Evolutionary conservation across 169 alveolate genomes (phyloP).

Genomic region (Haemoproteus tartakovskyi): DNA sequence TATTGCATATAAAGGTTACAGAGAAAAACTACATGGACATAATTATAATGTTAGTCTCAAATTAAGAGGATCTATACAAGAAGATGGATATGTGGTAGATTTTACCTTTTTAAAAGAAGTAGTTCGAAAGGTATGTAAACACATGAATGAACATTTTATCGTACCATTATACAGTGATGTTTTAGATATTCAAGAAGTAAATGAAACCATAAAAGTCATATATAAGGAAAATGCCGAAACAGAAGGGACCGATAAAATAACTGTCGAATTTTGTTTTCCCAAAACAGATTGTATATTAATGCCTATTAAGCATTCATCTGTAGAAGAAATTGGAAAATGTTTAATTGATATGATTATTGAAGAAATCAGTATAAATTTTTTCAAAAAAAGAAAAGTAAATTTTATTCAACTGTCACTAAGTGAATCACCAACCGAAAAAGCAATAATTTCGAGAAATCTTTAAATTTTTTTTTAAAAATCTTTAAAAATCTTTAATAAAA

Average conservation of each 20-base stretch:
- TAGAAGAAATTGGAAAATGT: slow-evolving; percentile 51
- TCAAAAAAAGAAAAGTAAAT: slow-evolving; percentile 16
- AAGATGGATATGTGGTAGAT: slow-evolving; percentile 64
- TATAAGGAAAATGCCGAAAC: slow-evolving; percentile 55
- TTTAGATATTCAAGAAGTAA: slow-evolving; percentile 33
- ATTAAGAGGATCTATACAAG: slow-evolving; percentile 41
- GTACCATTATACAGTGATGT: slow-evolving; percentile 60
- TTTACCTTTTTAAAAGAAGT: slow-evolving; percentile 34
- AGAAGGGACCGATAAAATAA: slow-evolving; percentile 44
- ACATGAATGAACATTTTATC: slow-evolving; percentile 51
- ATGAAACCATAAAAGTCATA: slow-evolving; percentile 23
- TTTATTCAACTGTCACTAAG: slow-evolving; percentile 38
- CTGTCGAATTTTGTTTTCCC: slow-evolving; percentile 52
- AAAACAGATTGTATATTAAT: slow-evolving; percentile 32
- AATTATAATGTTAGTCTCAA: slow-evolving; percentile 59
- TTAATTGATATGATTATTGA: slow-evolving; percentile 26
- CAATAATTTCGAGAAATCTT: slow-evolving; percentile 11
- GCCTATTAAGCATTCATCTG: slow-evolving; percentile 62
- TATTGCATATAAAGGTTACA: slow-evolving; percentile 60
- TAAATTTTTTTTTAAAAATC: no score
- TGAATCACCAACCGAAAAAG: slow-evolving; percentile 59
- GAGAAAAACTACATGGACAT: slow-evolving; percentile 64
- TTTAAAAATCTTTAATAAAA: no score
- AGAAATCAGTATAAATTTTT: slow-evolving; percentile 18
- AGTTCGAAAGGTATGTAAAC: slow-evolving; percentile 27